phyloP scores from a whole-genome alignment of 2,329 filamentous ascomycete genomes.

The Sordariomycetes sp. region DNA sequence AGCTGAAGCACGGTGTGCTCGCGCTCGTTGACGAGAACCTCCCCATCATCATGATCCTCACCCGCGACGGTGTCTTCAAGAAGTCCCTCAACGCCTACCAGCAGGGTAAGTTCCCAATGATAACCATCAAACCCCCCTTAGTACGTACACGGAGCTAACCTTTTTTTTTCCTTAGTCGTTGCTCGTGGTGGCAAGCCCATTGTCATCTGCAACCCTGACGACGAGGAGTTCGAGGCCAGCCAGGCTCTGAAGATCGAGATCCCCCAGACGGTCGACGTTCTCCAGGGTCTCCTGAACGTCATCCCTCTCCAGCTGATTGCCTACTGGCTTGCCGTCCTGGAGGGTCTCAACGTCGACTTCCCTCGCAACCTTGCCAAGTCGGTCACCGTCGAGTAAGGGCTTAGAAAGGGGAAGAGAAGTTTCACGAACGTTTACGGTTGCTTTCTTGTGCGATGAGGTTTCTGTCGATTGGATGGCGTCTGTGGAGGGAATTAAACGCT shows the following conservation, averaged over 20 bases:
- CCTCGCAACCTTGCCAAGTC: constrained; percentile 98
- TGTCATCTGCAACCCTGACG: constrained; percentile 89
- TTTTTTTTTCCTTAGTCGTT: constrained; percentile 52
- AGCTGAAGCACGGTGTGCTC: constrained; percentile 97
- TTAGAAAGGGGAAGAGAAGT: background rate
- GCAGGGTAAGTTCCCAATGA: constrained; percentile 53
- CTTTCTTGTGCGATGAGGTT: background rate
- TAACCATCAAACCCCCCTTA: background rate
- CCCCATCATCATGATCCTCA: constrained; percentile 99
- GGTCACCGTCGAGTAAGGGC: constrained; percentile 84
- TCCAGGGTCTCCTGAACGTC: constrained; percentile 96
- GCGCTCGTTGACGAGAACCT: constrained; percentile 96
- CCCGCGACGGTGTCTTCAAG: constrained; percentile 88
- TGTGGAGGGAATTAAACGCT: constrained; percentile 1
- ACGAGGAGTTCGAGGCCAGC: constrained; percentile 78
- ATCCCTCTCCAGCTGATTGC: constrained; percentile 95
- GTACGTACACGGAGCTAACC: background rate
- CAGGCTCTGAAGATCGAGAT: constrained; percentile 97
- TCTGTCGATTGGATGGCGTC: constrained; percentile 2
- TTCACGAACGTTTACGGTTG: background rate
- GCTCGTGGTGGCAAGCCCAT: constrained; percentile 93
- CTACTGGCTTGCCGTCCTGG: constrained; percentile 95
- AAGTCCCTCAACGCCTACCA: constrained; percentile 99
- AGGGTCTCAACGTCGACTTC: constrained; percentile 97
- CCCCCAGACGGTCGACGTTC: constrained; percentile 84